Percentiles rank a stretch among this genome's conserved stretches.
These are phyloP conservation scores for Ustilago crameri DNA, from an alignment of 1,284 basidiomycete species.

Conservation along the genomic window DNA sequence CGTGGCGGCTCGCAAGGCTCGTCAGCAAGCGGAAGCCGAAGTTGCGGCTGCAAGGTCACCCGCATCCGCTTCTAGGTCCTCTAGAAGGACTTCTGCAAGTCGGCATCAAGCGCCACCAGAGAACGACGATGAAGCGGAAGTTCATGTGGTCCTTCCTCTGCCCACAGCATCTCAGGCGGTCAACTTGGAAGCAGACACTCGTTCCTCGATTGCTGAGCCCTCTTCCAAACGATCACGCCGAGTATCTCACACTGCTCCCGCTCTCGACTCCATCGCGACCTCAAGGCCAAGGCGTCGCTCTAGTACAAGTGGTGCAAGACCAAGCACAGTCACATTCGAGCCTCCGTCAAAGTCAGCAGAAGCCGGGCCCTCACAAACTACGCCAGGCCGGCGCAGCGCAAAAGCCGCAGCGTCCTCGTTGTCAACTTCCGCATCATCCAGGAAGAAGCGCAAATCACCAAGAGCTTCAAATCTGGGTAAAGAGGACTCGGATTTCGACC, in stretches of 20 bases:
- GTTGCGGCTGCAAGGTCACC: slow-evolving; percentile 2
- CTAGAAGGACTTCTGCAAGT: slow-evolving; percentile 5
- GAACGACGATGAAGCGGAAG: neutral
- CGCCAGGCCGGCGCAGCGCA: slow-evolving; percentile 3
- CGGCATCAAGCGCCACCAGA: neutral
- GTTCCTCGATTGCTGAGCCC: neutral
- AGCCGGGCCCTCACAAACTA: neutral
- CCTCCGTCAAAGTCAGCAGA: slow-evolving; percentile 8
- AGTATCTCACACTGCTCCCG: slow-evolving; percentile 2
- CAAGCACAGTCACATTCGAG: neutral
- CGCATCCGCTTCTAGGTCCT: slow-evolving; percentile 2
- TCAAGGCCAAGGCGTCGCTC: slow-evolving; percentile 25
- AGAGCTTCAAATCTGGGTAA: neutral
- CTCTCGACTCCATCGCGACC: slow-evolving; percentile 17
- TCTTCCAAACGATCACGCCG: slow-evolving; percentile 21
- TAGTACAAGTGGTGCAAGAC: slow-evolving; percentile 1
- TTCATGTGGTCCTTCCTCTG: slow-evolving; percentile 16
- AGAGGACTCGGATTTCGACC: slow-evolving; percentile 4
- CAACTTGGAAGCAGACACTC: neutral
- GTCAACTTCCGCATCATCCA: slow-evolving; percentile 14
- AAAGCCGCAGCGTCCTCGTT: neutral
- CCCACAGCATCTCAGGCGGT: slow-evolving; percentile 14
- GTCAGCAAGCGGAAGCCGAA: slow-evolving; percentile 13
- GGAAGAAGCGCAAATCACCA: slow-evolving; percentile 21
- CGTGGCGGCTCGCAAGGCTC: slow-evolving; percentile 40